phyloP scores from a whole-genome alignment of 306 rosid species.

The Ormosia semicastrata region DNA sequence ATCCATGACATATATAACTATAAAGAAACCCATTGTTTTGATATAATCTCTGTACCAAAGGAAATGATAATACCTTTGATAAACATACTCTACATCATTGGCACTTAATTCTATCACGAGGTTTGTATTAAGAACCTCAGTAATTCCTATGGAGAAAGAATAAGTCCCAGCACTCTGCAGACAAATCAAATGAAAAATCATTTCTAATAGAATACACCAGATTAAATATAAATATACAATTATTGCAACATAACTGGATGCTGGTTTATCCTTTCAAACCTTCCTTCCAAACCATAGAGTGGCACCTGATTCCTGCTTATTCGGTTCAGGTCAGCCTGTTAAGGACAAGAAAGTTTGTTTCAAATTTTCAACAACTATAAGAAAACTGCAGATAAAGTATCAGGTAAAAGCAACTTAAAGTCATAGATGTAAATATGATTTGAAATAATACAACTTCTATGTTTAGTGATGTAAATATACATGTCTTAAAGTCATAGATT shows the following conservation, averaged over 20 bases:
- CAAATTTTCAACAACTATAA: conserved; percentile 17
- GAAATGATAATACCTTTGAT: conserved; percentile 64
- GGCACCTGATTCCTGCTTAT: conserved; percentile 74
- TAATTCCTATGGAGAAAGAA: conserved; percentile 88
- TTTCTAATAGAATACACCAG: background rate
- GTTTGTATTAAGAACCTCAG: conserved; percentile 91
- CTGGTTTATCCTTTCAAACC: conserved; percentile 91
- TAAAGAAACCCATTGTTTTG: background rate
- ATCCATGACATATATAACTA: background rate
- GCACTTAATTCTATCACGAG: conserved; percentile 88
- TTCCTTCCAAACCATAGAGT: conserved; percentile 81
- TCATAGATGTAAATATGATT: background rate
- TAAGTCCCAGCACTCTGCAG: conserved; percentile 79
- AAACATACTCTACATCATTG: conserved; percentile 87
- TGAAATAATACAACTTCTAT: background rate
- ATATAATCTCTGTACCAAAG: background rate
- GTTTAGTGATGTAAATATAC: background rate
- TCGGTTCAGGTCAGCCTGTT: conserved; percentile 81
- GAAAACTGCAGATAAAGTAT: conserved; percentile 2
- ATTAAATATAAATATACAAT: conserved; percentile 25
- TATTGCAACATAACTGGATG: conserved; percentile 78
- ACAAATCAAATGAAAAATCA: conserved; percentile 29
- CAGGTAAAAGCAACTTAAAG: background rate
- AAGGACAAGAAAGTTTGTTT: conserved; percentile 25
- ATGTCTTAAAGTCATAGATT: background rate